Base-by-base conservation (phyloP, 345 rosid genomes). In the Draba incana region DNA sequence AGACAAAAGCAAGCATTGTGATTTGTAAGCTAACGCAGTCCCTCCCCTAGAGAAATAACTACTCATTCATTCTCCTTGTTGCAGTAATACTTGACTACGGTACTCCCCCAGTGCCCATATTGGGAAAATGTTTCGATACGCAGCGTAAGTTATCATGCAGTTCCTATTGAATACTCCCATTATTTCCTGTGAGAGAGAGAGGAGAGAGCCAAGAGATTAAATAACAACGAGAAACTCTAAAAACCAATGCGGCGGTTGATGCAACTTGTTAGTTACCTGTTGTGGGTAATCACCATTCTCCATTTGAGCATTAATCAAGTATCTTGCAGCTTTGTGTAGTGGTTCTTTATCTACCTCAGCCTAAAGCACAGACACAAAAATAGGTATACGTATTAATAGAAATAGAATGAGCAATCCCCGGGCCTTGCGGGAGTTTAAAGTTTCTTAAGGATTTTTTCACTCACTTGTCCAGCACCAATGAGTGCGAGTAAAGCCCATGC, bases 91-190 rank as follows among this genome's bases (percentile, higher is more conserved):
- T 10, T 76, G 79, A 44, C 61, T 68, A 8, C 83, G 83, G 55
- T 86, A 88, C 70, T 86, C 86, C 37, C 95, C 95, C 70, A 86
- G 41, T 7, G 92, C 92, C 92, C 88, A 85, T 15, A 84, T 80
- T 2, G 86, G 91, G 65, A 88, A 88, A 53, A 85, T 85, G 75
- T 65, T 74, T 33, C 86, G 62, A 52, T 84, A 88, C 0, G 89
- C 95, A 0, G 89, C 76, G 15, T 86, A 88, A 3, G 84, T 78
- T 57, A 88, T 88, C 95, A 83, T 84, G 68, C 91, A 86, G 70
- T 88, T 86, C 76, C 41, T 84, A 58, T 86, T 86, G 71, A 88
- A 86, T 2, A 88, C 91, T 74, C 94, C 94, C 87, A 88, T 86
- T 60, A 86, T 83, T 80, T 86, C 89, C 94, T 86, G 83, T 37